phyloP scores from a whole-genome alignment of 2,329 filamentous ascomycete species.

The Sclerotinia sclerotiorum region DNA sequence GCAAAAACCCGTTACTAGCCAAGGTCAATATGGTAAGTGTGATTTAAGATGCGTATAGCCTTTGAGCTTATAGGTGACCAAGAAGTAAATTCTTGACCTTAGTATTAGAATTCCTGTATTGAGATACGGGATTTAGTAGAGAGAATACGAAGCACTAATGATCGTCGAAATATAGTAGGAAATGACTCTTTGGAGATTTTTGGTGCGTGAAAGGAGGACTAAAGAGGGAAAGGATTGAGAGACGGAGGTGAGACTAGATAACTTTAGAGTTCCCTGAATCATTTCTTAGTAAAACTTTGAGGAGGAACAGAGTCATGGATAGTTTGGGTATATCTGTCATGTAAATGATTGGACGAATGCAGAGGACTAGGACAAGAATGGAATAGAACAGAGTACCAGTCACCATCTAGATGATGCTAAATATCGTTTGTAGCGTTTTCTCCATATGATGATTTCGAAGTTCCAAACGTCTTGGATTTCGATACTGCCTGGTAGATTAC shows the following conservation, averaged over 20 bases:
- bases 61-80: background rate
- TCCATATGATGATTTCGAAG: too few relatives aligned
- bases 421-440: too few relatives aligned
- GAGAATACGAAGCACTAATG: background rate
- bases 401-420: too few relatives aligned
- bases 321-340: too few relatives aligned
- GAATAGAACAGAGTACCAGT: too few relatives aligned
- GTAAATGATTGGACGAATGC: too few relatives aligned
- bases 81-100: background rate
- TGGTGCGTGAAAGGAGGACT: background rate
- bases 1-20: background rate
- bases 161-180: background rate
- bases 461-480: too few relatives aligned
- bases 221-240: background rate
- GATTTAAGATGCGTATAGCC: background rate
- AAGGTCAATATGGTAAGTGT: background rate
- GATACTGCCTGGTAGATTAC: background rate
- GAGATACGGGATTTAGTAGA: background rate
- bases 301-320: background rate
- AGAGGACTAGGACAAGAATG: too few relatives aligned
- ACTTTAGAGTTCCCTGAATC: background rate
- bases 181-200: background rate
- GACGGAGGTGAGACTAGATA: background rate
- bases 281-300: background rate
- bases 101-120: background rate